These are phyloP conservation scores for Trichoderma erinaceum DNA, from an alignment of 495 filamentous ascomycete genomes.

Conservation along the genomic window DNA sequence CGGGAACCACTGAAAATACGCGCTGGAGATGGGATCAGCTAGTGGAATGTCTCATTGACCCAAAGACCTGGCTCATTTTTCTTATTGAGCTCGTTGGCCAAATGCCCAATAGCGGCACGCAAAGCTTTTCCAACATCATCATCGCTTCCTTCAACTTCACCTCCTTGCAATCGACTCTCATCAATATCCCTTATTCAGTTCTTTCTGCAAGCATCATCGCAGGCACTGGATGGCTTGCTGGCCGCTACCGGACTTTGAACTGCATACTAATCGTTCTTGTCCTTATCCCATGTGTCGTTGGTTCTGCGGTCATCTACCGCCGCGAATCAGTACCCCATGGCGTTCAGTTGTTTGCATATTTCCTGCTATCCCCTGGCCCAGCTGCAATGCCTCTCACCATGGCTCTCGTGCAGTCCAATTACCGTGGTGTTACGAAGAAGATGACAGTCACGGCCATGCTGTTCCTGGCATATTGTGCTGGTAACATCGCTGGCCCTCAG, in stretches of 20 bases:
- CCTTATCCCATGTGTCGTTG: conserved; percentile 31
- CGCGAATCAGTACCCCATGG: conserved; percentile 25
- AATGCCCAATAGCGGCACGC: conserved; percentile 42
- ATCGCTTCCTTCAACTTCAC: conserved; percentile 38
- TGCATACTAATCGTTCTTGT: conserved; percentile 33
- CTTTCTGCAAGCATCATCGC: conserved; percentile 29
- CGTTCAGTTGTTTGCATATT: conserved; percentile 30
- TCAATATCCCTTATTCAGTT: conserved; percentile 34
- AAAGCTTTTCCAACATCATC: conserved; percentile 38
- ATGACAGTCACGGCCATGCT: conserved; percentile 58
- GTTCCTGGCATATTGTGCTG: conserved; percentile 58
- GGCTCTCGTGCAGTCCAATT: conserved; percentile 46
- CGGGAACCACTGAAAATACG: conserved; percentile 29
- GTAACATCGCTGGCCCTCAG: conserved; percentile 41
- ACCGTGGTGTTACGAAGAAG: conserved; percentile 69
- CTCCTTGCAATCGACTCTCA: conserved; percentile 31
- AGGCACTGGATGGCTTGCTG: conserved; percentile 34
- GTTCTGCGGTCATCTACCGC: conserved; percentile 33
- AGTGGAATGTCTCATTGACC: conserved; percentile 34
- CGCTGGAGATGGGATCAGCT: conserved; percentile 33
- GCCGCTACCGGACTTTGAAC: conserved; percentile 33
- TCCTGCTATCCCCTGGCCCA: conserved; percentile 30
- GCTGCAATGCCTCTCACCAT: conserved; percentile 29
- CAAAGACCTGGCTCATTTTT: conserved; percentile 40
- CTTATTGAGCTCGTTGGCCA: conserved; percentile 33